These are phyloP conservation scores for Kwoniella europaea DNA, from an alignment of 768 basidiomycete species.

Conservation along the genomic window DNA sequence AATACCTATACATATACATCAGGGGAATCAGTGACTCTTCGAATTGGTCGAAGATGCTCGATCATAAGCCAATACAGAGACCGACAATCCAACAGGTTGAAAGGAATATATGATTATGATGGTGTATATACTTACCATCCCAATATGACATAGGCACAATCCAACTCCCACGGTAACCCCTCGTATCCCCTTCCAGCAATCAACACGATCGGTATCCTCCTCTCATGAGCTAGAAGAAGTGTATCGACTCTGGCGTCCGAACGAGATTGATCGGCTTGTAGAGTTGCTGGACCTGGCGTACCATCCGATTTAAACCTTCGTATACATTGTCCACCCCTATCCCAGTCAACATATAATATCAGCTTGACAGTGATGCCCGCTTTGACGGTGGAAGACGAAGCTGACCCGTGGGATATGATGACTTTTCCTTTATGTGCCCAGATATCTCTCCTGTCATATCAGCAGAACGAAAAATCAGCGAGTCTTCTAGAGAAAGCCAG, in stretches of 20 bases:
- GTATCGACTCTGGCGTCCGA: constrained; percentile 40
- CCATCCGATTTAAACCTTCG: constrained; percentile 13
- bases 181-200: constrained; percentile 48
- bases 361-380: background rate
- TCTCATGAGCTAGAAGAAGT: constrained; percentile 31
- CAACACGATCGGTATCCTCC: constrained; percentile 40
- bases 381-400: background rate
- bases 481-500: background rate
- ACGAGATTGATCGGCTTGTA: constrained; percentile 42
- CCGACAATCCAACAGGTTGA: no score
- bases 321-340: constrained; percentile 46
- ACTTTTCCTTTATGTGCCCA: constrained; percentile 47
- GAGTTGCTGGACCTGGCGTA: constrained; percentile 3
- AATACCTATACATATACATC: constrained; percentile 40
- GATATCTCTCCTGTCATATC: constrained; percentile 37
- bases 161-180: constrained; percentile 39
- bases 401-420: constrained; percentile 52
- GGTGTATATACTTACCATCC: constrained; percentile 38
- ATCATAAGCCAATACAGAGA: no score
- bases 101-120: no score
- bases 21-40: background rate
- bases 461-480: background rate
- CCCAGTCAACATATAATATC: no score
- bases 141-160: constrained; percentile 42
- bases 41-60: no score